Conservation (phyloP, 768 basidiomycete genomes). For the Mycena vitilis region DNA sequence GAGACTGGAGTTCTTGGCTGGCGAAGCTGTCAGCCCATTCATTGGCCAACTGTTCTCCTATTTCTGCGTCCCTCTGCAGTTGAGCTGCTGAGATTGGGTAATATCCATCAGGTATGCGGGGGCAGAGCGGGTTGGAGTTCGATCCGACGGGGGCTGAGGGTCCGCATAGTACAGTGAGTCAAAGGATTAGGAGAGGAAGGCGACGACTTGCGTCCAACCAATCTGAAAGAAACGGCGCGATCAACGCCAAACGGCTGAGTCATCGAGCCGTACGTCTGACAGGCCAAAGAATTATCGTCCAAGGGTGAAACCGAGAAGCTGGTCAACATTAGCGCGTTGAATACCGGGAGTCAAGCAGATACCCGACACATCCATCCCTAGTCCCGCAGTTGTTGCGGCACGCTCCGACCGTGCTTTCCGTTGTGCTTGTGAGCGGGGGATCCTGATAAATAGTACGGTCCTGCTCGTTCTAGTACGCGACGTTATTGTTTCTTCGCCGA, state of each 20-base stretch:
- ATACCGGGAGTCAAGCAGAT: no score
- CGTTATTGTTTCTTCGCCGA: neutral
- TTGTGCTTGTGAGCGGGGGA: neutral
- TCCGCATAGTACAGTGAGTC: neutral
- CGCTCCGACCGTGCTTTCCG: neutral
- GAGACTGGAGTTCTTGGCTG: constrained; percentile 1
- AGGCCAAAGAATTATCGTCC: neutral
- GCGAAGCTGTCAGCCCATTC: constrained; percentile 2
- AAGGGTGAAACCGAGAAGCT: constrained; percentile 6
- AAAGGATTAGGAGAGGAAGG: neutral
- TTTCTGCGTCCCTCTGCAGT: neutral
- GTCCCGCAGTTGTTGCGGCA: constrained; percentile 1
- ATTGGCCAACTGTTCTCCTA: neutral
- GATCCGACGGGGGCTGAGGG: constrained; percentile 5
- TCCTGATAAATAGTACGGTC: neutral
- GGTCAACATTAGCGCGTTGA: neutral
- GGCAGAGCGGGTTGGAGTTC: constrained; percentile 6
- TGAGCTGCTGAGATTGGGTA: neutral
- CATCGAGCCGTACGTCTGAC: neutral
- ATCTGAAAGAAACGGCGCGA: constrained; percentile 10
- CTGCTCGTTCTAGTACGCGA: neutral
- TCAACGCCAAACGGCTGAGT: neutral
- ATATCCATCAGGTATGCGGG: constrained; percentile 4
- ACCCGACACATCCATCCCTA: constrained; percentile 1
- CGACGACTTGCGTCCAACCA: neutral